Evolutionary conservation across 352 stramenopile genomes (phyloP).

Genomic region (Pythium coloratum): DNA sequence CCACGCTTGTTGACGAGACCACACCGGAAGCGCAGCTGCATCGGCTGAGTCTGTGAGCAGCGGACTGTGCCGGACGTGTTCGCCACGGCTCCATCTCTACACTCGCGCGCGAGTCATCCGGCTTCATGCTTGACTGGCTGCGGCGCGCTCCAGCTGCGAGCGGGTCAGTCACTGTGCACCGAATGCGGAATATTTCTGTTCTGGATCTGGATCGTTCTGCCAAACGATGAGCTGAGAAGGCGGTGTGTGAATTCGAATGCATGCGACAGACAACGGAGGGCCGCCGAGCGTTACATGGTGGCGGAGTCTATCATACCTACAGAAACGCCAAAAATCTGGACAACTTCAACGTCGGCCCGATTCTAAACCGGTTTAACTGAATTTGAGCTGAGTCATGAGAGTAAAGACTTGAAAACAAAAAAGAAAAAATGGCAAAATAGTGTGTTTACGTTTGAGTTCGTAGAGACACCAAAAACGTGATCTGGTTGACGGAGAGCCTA

Average conservation of each 20-base stretch:
- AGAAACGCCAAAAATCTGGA: not conserved
- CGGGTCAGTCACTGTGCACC: not conserved
- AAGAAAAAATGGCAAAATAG: not conserved
- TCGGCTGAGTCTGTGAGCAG: not conserved
- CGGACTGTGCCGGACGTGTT: constrained; percentile 2
- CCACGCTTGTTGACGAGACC: constrained; percentile 9
- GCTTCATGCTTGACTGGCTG: not conserved
- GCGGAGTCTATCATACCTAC: not conserved
- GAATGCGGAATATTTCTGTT: not conserved
- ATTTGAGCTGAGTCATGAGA: not conserved
- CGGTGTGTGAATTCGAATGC: constrained; percentile 17
- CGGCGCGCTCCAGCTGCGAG: not conserved
- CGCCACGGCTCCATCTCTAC: constrained; percentile 8
- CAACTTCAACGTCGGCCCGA: constrained; percentile 1
- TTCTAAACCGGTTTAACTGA: no score
- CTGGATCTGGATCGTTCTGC: constrained; percentile 10
- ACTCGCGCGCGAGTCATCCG: not conserved
- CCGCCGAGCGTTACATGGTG: not conserved
- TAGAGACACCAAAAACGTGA: not conserved
- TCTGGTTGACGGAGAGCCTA: not conserved
- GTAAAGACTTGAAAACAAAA: not conserved
- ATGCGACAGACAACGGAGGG: constrained; percentile 24
- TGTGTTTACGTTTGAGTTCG: not conserved
- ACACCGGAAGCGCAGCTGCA: constrained; percentile 1
- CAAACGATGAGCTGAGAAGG: constrained; percentile 7